A percentile compares a stretch with the other conserved stretches of the same genome.
Evolutionary conservation across 2,329 filamentous ascomycete genomes (phyloP).

Genomic region (Alternaria arbusti): DNA sequence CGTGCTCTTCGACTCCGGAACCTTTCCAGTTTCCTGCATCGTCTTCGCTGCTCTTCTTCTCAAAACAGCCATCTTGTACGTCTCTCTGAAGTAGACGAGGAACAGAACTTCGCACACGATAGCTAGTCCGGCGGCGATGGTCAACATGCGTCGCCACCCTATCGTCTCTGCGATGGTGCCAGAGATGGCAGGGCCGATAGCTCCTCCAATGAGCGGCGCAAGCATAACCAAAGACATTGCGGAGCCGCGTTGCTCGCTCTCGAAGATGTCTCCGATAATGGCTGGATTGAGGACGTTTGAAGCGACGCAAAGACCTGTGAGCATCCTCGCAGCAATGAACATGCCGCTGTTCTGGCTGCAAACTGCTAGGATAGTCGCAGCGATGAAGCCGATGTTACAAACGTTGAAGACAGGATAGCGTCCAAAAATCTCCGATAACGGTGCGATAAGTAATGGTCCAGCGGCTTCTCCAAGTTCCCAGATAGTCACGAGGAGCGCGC

Average conservation of each 20-base stretch:
- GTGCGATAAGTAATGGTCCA: slow-evolving; percentile 43
- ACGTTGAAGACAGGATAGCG: slow-evolving; percentile 42
- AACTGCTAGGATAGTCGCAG: slow-evolving; percentile 49
- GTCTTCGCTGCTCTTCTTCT: slow-evolving; percentile 28
- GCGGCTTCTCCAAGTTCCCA: slow-evolving; percentile 47
- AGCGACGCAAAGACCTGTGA: slow-evolving; percentile 54
- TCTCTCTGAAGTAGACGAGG: slow-evolving; percentile 63
- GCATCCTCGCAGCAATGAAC: slow-evolving; percentile 52
- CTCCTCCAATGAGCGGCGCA: slow-evolving; percentile 64
- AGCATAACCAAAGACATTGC: slow-evolving; percentile 65
- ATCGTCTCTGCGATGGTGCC: slow-evolving; percentile 61
- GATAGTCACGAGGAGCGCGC: slow-evolving; percentile 43
- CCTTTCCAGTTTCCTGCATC: slow-evolving; percentile 17
- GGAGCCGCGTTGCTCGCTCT: slow-evolving; percentile 62
- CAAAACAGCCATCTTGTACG: slow-evolving; percentile 66
- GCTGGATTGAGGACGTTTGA: slow-evolving; percentile 66
- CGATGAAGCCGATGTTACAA: slow-evolving; percentile 55
- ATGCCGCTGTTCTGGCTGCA: slow-evolving; percentile 46
- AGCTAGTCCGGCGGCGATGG: slow-evolving; percentile 58
- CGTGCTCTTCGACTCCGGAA: slow-evolving; percentile 12
- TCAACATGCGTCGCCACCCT: slow-evolving; percentile 63
- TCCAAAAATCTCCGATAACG: slow-evolving; percentile 43
- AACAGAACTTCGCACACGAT: slow-evolving; percentile 59
- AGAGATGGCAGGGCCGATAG: slow-evolving; percentile 62
- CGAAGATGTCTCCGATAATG: slow-evolving; percentile 69